Percentiles rank a stretch among this genome's conserved stretches.
Evolutionary conservation across 1,284 basidiomycete genomes (phyloP).

Genomic region (Malassezia vespertilionis): DNA sequence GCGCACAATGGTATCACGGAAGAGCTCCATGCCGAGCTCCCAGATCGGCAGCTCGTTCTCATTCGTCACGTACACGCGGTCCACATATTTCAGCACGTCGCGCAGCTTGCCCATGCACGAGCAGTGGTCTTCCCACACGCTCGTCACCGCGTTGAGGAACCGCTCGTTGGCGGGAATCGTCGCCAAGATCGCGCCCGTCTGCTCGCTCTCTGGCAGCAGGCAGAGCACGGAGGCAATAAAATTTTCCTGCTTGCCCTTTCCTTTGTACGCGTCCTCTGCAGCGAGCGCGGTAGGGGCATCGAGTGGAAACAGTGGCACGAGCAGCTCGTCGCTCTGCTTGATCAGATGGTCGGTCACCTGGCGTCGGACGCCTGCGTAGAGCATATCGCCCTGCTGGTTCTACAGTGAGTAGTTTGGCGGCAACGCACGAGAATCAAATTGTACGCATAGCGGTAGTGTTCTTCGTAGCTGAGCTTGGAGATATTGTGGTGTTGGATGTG

Average conservation of each 20-base stretch:
- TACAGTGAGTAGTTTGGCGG: neutral
- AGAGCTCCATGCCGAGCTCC: conserved; percentile 73
- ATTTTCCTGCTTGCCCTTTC: conserved; percentile 13
- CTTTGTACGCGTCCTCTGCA: conserved; percentile 15
- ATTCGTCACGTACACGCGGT: conserved; percentile 42
- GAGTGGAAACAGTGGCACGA: conserved; percentile 69
- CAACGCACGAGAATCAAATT: conserved; percentile 35
- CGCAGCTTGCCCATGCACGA: conserved; percentile 78
- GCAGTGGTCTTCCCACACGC: conserved; percentile 88
- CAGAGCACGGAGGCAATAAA: conserved; percentile 3
- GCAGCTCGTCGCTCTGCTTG: conserved; percentile 62
- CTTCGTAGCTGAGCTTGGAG: conserved; percentile 83
- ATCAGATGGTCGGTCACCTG: conserved; percentile 76
- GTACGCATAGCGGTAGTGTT: conserved; percentile 59
- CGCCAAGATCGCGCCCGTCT: conserved; percentile 32
- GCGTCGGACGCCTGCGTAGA: conserved; percentile 74
- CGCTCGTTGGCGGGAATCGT: conserved; percentile 61
- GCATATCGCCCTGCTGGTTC: conserved; percentile 65
- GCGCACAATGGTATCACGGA: conserved; percentile 64
- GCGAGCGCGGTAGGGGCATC: conserved; percentile 49
- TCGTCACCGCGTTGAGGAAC: conserved; percentile 68
- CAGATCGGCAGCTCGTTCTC: conserved; percentile 54
- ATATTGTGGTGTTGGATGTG: conserved; percentile 95
- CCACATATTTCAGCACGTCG: conserved; percentile 88
- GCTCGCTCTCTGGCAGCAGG: conserved; percentile 23